Base-by-base conservation (phyloP, 164 flowering plant genomes). In the Kingdonia uniflora region DNA sequence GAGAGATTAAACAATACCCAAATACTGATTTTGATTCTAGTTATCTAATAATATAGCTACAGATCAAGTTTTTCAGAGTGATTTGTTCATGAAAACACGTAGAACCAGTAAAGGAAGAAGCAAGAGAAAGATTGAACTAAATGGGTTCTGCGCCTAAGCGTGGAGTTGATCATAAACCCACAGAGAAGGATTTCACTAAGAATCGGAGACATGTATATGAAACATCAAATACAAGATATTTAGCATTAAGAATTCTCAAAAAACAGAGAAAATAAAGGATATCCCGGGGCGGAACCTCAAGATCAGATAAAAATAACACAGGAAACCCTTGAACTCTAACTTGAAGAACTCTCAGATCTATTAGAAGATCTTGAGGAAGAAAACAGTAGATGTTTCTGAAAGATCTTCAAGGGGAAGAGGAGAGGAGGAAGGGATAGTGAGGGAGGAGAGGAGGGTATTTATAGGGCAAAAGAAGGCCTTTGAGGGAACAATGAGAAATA, bases 31-130 rank as follows among this genome's bases (percentile, higher is more conserved):
- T n/a, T 16, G 1, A 44, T 12, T 12, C 48, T 16, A 44, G 48
- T 44, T 16, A 25, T 47, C 23, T 11, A 47, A 14, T 23, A 21
- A 21, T 47, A 47, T 47, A 47, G 25, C 76, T 76, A 58, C 67
- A 61, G 49, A 79, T 70, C 72, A 73, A 60, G 78, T 65, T 73
- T 76, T 80, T 55, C 80, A 74, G 6, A 50, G 54, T n/a, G n/a
- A n/a, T 0, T 55, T 20, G 20, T 63, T 84, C 69, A 75, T 72
- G 95, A 91, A 45, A 84, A 84, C 44, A 78, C 85, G 58, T 90
- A 87, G 64, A 89, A 86, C 95, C 95, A 89, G 78, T 89, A 80
- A 54, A 89, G 97, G 76, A 89, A 89, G 2, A 79, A 78, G 63
- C 80, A 87, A 26, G 97, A 89, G 79, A 89, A 80, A 40, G 97